These are phyloP conservation scores for Daldinia eschscholtzii DNA, from an alignment of 2,329 filamentous ascomycete species.

Conservation along the genomic window DNA sequence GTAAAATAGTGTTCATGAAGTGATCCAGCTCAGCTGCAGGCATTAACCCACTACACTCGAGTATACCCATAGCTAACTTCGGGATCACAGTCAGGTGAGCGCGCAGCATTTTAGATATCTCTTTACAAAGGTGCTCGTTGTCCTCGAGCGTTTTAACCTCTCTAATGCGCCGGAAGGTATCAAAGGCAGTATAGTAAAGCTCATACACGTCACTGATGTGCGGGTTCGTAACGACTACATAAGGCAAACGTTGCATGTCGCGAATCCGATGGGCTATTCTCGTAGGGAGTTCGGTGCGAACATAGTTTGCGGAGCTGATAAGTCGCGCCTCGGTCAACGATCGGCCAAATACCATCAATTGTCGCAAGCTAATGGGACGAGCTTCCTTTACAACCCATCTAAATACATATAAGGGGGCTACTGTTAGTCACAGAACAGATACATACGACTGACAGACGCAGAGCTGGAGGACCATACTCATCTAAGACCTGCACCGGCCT, in stretches of 20 bases:
- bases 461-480: conserved; percentile 63
- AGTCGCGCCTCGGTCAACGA: conserved; percentile 90
- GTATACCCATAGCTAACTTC: conserved; percentile 90
- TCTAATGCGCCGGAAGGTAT: conserved; percentile 84
- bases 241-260: conserved; percentile 96
- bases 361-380: conserved; percentile 93
- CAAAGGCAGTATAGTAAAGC: conserved; percentile 96
- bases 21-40: conserved; percentile 84
- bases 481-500: conserved; percentile 73
- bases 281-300: conserved; percentile 91
- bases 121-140: conserved; percentile 87
- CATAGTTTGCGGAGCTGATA: conserved; percentile 96
- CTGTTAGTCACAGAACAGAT: conserved; percentile 32
- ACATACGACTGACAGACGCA: conserved; percentile 8
- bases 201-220: conserved; percentile 97
- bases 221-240: conserved; percentile 93
- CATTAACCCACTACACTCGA: conserved; percentile 89
- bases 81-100: conserved; percentile 95
- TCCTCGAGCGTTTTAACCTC: conserved; percentile 89
- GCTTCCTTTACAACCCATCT: conserved; percentile 96
- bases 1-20: conserved; percentile 94
- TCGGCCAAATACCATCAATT: conserved; percentile 96
- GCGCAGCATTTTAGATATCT: conserved; percentile 82
- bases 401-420: conserved; percentile 31
- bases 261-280: conserved; percentile 92